Percentiles rank a stretch among this genome's conserved stretches.
Conservation (phyloP, 2,329 filamentous ascomycete genomes). For the Torrubiella hemipterigena region DNA sequence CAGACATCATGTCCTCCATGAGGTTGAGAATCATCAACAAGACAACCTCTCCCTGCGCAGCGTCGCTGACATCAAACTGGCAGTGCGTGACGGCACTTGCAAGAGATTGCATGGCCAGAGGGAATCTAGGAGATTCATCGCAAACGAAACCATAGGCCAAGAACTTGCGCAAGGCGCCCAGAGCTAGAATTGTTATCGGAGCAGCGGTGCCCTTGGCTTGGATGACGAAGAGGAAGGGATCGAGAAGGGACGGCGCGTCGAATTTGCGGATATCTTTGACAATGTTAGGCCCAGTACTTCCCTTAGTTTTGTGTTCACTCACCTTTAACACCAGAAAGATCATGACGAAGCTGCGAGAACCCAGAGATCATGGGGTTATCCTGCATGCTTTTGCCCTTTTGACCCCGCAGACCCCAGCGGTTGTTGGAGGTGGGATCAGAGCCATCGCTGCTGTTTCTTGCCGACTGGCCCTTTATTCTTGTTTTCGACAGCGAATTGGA, state of each 20-base stretch:
- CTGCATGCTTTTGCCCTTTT: conserved; percentile 94
- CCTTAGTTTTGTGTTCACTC: conserved; percentile 10
- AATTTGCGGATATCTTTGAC: conserved; percentile 68
- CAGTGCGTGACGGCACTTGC: conserved; percentile 95
- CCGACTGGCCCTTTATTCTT: conserved; percentile 27
- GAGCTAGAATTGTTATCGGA: conserved; percentile 85
- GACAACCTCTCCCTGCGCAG: conserved; percentile 89
- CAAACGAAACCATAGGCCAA: conserved; percentile 89
- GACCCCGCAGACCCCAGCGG: conserved; percentile 85
- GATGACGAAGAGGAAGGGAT: conserved; percentile 93
- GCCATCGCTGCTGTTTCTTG: conserved; percentile 24
- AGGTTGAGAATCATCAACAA: conserved; percentile 87
- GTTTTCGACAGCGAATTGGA: conserved; percentile 28
- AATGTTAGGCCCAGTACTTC: background rate
- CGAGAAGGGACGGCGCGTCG: conserved; percentile 78
- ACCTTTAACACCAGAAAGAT: conserved; percentile 79
- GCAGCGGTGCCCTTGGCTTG: conserved; percentile 93
- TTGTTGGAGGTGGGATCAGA: conserved; percentile 56
- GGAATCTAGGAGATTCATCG: conserved; percentile 71
- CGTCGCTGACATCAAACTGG: conserved; percentile 92
- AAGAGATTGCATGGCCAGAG: conserved; percentile 85
- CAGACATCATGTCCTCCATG: conserved; percentile 97
- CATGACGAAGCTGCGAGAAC: conserved; percentile 79
- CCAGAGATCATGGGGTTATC: conserved; percentile 94
- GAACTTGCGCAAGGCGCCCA: conserved; percentile 92